Evolutionary conservation across 306 rosid genomes (phyloP).

Genomic region (Dalbergia cochinchinensis): DNA sequence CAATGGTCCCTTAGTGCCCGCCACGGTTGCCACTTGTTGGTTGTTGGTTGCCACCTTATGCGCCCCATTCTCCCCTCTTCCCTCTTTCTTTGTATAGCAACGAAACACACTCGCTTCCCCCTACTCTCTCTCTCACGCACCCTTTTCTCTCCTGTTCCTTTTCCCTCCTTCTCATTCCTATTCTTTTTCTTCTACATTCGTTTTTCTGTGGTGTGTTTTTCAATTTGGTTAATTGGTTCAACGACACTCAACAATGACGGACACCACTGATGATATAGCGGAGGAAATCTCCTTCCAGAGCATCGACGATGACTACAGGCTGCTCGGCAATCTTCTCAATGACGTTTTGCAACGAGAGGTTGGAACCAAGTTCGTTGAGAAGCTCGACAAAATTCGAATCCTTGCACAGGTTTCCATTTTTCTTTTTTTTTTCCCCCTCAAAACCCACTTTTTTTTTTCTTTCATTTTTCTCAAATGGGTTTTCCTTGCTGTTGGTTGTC

Average conservation of each 20-base stretch:
- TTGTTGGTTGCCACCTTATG: slow-evolving; percentile 7
- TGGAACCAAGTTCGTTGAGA: slow-evolving; percentile 62
- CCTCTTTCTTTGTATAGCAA: not conserved
- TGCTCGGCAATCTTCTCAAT: slow-evolving; percentile 76
- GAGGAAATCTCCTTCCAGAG: slow-evolving; percentile 91
- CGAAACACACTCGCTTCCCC: not conserved
- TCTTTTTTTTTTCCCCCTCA: not conserved
- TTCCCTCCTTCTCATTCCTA: not conserved
- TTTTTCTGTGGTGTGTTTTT: not conserved
- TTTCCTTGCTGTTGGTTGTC: not conserved
- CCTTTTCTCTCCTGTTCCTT: not conserved
- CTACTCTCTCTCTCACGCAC: not conserved
- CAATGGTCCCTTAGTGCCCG: slow-evolving; percentile 34
- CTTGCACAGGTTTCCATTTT: slow-evolving; percentile 72
- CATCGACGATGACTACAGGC: slow-evolving; percentile 81
- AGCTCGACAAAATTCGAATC: slow-evolving; percentile 68
- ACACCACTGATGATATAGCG: slow-evolving; percentile 86
- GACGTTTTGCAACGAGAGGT: slow-evolving; percentile 83
- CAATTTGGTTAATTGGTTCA: not conserved
- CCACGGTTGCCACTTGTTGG: slow-evolving; percentile 56
- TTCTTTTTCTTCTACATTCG: not conserved
- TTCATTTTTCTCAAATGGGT: not conserved
- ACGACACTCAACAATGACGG: slow-evolving; percentile 64
- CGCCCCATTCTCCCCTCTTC: not conserved
- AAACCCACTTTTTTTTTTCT: not conserved